These are phyloP conservation scores for Dendrocalamus latiflorus DNA, from an alignment of 202 grass and related monocot species.

Conservation along the genomic window DNA sequence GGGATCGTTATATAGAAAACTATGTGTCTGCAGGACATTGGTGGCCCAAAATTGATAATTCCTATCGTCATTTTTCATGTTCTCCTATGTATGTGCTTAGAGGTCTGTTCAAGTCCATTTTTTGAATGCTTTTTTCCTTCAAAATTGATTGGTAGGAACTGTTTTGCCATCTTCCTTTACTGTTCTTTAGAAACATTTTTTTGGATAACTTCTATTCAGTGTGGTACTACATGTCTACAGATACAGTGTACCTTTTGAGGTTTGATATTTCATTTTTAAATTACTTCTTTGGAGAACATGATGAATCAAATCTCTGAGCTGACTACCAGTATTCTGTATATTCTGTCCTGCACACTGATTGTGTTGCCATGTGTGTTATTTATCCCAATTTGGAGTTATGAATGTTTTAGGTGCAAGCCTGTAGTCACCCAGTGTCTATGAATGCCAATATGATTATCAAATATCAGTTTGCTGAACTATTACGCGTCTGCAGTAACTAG, in stretches of 20 bases:
- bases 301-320: background rate
- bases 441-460: background rate
- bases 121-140: background rate
- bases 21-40: constrained; percentile 55
- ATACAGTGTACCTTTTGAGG: background rate
- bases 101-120: constrained; percentile 46
- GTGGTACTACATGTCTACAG: background rate
- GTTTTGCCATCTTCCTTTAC: background rate
- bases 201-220: constrained; percentile 4
- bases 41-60: constrained; percentile 61
- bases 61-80: constrained; percentile 54
- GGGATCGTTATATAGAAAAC: constrained; percentile 31
- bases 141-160: background rate
- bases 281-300: background rate
- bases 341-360: background rate
- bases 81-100: constrained; percentile 73
- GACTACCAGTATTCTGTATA: background rate
- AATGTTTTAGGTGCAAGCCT: constrained; percentile 6
- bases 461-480: background rate
- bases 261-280: background rate
- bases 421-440: background rate
- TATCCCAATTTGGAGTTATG: background rate
- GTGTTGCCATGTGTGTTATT: background rate
- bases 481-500: background rate
- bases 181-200: background rate